Base-by-base conservation (phyloP, 164 flowering plant species). In the Aristolochia californica region DNA sequence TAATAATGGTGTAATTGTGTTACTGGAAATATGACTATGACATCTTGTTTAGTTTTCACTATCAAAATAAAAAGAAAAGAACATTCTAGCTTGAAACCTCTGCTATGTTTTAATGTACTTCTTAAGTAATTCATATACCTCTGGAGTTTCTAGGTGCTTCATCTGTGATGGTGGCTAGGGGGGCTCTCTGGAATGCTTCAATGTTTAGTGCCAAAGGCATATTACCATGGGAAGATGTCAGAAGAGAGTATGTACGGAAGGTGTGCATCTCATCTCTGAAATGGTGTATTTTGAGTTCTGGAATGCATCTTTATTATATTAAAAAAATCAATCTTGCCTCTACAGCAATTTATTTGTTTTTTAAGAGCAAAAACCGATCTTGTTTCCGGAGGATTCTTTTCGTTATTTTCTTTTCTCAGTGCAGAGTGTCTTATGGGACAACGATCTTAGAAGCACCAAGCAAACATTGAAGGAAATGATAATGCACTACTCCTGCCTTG, bases 161-260 rank as follows among this genome's bases (percentile, higher is more conserved):
- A 22, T 86, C 98, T 18, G 81, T 84, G 60, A 91, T 91, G 98
- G 95, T 80, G 64, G 98, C 93, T 58, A 81, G 98, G 78, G 95
- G 96, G 53, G 93, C 93, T 58, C 70, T 88, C 43, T 91, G 96
- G 98, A 91, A 91, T 80, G 91, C 89, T 70, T 86, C 98, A 53
- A 75, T 91, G 23, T 88, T 91, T 72, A 82, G 80, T 26, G 71
- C 87, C 15, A 59, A 70, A 57, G 87, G 95, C 3, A 78, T 79
- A 69, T 23, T 77, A 43, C 83, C 80, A 17, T 82, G 87, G 88
- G 91, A 86, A 73, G 87, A 79, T 52, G 85, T 88, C 59, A 88
- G 82, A 69, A 72, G 64, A 62, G 91, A 88, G 63, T 91, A 88
- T 65, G 59, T 91, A 43, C 70, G 86, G 62, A 88, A 86, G 96